Conservation (phyloP, 108 stramenopile species). For the Pelagomonas calceolata region DNA sequence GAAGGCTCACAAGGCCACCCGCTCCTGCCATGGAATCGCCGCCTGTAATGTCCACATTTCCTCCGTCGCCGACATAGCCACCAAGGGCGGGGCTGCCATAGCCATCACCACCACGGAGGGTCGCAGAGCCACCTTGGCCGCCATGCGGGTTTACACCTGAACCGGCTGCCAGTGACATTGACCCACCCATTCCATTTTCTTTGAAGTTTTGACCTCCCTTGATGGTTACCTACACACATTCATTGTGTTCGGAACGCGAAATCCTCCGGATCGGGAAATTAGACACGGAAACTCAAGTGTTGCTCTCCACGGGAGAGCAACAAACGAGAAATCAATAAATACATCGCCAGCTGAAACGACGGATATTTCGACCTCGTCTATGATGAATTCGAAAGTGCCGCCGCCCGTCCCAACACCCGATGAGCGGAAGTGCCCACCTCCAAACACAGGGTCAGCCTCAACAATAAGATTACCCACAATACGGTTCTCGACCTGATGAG, state of each 20-base stretch:
- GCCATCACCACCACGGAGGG: constrained; percentile 26
- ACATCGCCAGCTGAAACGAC: constrained; percentile 26
- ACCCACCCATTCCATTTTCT: constrained; percentile 26
- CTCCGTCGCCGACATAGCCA: constrained; percentile 34
- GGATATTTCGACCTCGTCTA: constrained; percentile 17
- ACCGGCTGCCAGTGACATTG: constrained; percentile 26
- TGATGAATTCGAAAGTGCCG: constrained; percentile 12
- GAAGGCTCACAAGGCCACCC: constrained; percentile 19
- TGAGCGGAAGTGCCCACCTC: constrained; percentile 31
- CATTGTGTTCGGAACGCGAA: constrained; percentile 1
- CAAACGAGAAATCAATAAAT: too few relatives aligned
- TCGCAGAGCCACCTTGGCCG: constrained; percentile 29
- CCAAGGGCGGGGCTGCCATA: constrained; percentile 25
- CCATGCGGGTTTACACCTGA: constrained; percentile 28
- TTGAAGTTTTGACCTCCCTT: too few relatives aligned
- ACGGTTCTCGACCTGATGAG: constrained; percentile 24
- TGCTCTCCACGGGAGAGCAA: too few relatives aligned
- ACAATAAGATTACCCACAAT: constrained; percentile 40
- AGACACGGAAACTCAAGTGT: too few relatives aligned
- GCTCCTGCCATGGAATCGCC: constrained; percentile 24
- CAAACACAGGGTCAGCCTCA: constrained; percentile 38
- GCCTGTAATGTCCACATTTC: constrained; percentile 21
- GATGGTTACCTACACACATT: too few relatives aligned
- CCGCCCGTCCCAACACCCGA: constrained; percentile 7
- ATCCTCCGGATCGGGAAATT: constrained; percentile 18